These are phyloP conservation scores for Solanum pinnatisectum DNA, from an alignment of 257 asterid genomes.

Conservation along the genomic window DNA sequence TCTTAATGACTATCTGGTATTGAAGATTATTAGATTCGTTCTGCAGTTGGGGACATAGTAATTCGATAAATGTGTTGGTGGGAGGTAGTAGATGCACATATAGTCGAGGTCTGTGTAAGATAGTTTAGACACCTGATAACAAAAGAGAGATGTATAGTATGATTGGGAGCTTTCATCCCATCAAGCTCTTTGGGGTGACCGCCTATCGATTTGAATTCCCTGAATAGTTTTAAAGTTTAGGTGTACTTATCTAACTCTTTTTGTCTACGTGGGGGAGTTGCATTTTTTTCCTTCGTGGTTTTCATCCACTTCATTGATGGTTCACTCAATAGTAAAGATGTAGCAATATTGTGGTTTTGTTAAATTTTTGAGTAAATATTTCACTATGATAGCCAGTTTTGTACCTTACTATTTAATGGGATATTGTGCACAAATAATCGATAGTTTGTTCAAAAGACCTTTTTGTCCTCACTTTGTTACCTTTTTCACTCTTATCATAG, in stretches of 20 bases:
- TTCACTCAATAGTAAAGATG: not conserved
- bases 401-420: not conserved
- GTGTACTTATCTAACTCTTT: not conserved
- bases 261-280: not conserved
- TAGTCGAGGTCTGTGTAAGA: not conserved
- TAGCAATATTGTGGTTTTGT: not conserved
- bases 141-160: not conserved
- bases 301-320: not conserved
- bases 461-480: not conserved
- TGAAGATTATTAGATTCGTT: not conserved
- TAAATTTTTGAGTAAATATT: not conserved
- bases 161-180: not conserved
- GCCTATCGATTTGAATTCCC: not conserved
- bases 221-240: not conserved
- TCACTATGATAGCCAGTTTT: not conserved
- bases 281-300: not conserved
- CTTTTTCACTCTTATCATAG: not conserved
- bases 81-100: not conserved
- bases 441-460: not conserved
- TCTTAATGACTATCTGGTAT: not conserved
- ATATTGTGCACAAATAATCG: not conserved
- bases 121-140: not conserved
- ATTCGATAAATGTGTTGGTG: not conserved
- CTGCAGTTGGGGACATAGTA: not conserved
- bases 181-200: not conserved